A percentile compares a stretch with the other conserved stretches of the same genome.
Conservation (phyloP, 139 green algal genomes). For the Coelastrella sp. region DNA sequence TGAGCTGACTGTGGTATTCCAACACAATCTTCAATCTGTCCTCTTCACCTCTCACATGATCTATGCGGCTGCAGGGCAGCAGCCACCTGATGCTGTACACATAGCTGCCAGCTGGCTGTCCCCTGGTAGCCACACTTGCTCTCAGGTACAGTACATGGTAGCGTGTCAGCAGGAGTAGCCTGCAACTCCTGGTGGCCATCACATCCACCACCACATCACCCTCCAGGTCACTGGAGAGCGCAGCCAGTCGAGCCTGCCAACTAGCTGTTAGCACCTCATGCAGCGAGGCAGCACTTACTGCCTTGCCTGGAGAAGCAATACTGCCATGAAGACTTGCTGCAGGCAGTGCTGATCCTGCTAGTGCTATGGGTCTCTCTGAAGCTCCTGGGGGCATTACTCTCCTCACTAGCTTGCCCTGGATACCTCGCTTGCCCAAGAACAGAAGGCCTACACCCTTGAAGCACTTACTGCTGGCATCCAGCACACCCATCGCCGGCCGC, state of each 20-base stretch:
- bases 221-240: constrained; percentile 67
- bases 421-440: constrained; percentile 84
- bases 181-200: constrained; percentile 64
- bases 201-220: constrained; percentile 75
- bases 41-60: constrained; percentile 49
- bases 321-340: background rate
- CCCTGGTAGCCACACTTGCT: background rate
- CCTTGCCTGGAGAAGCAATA: background rate
- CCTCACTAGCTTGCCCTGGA: constrained; percentile 80
- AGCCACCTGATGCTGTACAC: constrained; percentile 36
- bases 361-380: constrained; percentile 30
- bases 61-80: constrained; percentile 34
- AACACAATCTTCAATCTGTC: constrained; percentile 21
- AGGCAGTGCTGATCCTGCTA: constrained; percentile 43
- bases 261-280: constrained; percentile 7
- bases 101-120: background rate
- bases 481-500: constrained; percentile 67
- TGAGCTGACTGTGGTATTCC: constrained; percentile 38
- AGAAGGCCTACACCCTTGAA: constrained; percentile 75
- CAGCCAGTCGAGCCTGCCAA: constrained; percentile 61
- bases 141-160: constrained; percentile 81
- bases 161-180: constrained; percentile 82
- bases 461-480: constrained; percentile 73
- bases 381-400: constrained; percentile 77
- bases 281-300: background rate